Evolutionary conservation across 2,329 filamentous ascomycete genomes (phyloP).

Genomic region (Aspergillus bombycis): DNA sequence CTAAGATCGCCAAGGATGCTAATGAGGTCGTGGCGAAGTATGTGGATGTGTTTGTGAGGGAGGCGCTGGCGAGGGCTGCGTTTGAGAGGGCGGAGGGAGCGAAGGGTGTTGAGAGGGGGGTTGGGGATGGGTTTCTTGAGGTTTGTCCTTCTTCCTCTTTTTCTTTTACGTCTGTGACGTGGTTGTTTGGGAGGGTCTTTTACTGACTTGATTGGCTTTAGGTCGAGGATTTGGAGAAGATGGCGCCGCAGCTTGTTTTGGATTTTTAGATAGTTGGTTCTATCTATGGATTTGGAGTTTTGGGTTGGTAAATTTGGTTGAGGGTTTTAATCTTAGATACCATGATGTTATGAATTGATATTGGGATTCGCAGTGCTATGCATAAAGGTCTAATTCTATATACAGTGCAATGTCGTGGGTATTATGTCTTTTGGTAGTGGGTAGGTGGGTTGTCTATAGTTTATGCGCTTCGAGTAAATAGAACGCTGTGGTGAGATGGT

Average conservation of each 20-base stretch:
- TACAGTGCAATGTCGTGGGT: neutral
- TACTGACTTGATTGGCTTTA: conserved; percentile 38
- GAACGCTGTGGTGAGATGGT: neutral
- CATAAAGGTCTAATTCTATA: conserved; percentile 10
- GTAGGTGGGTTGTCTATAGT: neutral
- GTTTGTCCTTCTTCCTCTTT: conserved; percentile 49
- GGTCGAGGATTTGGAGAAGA: conserved; percentile 87
- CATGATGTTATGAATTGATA: conserved; percentile 2
- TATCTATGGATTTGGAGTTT: conserved; percentile 9
- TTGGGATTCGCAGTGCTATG: conserved; percentile 4
- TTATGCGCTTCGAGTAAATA: neutral
- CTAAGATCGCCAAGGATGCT: conserved; percentile 75
- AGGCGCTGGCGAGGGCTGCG: conserved; percentile 79
- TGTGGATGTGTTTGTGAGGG: conserved; percentile 86
- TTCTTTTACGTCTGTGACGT: neutral
- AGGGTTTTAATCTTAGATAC: conserved; percentile 15
- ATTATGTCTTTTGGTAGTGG: neutral
- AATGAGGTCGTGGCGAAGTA: conserved; percentile 80
- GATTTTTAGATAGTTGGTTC: conserved; percentile 64
- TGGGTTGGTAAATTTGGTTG: too few species aligned
- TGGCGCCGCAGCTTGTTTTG: conserved; percentile 80
- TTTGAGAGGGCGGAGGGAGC: conserved; percentile 63
- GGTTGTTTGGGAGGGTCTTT: neutral
- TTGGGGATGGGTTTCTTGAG: conserved; percentile 68
- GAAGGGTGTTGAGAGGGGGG: conserved; percentile 35